phyloP scores from a whole-genome alignment of 257 asterid species.

The Solanum gandarillasii region DNA sequence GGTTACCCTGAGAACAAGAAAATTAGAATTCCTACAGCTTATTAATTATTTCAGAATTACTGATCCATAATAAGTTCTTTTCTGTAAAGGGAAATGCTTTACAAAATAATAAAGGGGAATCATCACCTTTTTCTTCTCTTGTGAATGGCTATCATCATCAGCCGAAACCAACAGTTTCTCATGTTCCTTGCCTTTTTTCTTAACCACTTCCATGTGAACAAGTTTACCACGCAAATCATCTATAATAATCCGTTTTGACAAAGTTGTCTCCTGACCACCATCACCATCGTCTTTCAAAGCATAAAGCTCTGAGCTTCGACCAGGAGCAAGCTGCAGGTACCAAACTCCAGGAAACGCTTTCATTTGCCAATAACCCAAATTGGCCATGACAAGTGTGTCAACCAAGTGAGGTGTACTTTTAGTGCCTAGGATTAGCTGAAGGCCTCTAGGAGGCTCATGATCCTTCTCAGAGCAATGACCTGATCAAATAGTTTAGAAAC shows the following conservation, averaged over 20 bases:
- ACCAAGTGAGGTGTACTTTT: conserved; percentile 78
- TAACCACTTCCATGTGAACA: conserved; percentile 78
- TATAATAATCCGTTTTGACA: conserved; percentile 61
- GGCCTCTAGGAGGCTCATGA: conserved; percentile 95
- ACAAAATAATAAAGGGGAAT: background rate
- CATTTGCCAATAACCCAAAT: conserved; percentile 99
- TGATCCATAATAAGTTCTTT: background rate
- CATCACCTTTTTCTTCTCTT: conserved; percentile 29
- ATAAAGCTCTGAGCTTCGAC: conserved; percentile 93
- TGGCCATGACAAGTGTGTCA: conserved; percentile 98
- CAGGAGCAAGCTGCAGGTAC: conserved; percentile 97
- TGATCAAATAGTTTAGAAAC: conserved; percentile 18
- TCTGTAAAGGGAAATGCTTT: background rate
- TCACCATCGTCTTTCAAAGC: conserved; percentile 63
- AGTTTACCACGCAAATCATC: conserved; percentile 85
- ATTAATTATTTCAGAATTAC: background rate
- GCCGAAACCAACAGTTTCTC: conserved; percentile 67
- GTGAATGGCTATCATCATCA: conserved; percentile 45
- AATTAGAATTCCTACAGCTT: conserved; percentile 2
- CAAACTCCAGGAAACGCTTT: conserved; percentile 91
- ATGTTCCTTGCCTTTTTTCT: conserved; percentile 85
- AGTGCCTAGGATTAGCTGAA: conserved; percentile 93
- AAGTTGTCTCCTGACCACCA: conserved; percentile 36
- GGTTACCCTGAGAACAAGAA: conserved; percentile 39
- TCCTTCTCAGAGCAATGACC: conserved; percentile 99